A percentile compares a stretch with the other conserved stretches of the same genome.
These are phyloP conservation scores for Gossypium bickii DNA, from an alignment of 345 rosid genomes.

Conservation along the genomic window DNA sequence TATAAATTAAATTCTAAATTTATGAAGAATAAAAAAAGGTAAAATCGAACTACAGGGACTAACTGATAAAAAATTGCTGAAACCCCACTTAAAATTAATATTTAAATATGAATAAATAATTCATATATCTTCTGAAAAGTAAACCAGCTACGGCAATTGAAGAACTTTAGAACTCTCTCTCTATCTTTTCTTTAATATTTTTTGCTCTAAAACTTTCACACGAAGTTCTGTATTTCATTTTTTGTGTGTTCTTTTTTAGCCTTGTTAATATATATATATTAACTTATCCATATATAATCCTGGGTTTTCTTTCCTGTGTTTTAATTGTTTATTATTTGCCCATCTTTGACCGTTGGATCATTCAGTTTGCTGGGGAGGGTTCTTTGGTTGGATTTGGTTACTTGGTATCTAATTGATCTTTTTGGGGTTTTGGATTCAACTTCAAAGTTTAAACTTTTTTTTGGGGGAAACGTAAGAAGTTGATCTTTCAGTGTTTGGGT, in stretches of 20 bases:
- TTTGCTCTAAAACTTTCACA: slow-evolving; percentile 10
- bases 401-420: neutral
- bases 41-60: no score
- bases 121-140: slow-evolving; percentile 17
- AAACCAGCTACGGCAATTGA: neutral
- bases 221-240: slow-evolving; percentile 1
- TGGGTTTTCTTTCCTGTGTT: slow-evolving; percentile 1
- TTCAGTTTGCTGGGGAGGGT: slow-evolving; percentile 9
- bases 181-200: neutral
- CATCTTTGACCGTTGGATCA: slow-evolving; percentile 26
- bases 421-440: neutral
- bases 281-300: slow-evolving; percentile 10
- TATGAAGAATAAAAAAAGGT: no score
- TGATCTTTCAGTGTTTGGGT: slow-evolving; percentile 25
- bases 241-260: neutral
- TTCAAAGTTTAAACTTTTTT: neutral
- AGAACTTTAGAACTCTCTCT: no score
- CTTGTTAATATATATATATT: neutral
- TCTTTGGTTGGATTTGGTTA: neutral
- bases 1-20: no score
- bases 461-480: neutral
- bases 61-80: neutral
- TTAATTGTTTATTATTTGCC: slow-evolving; percentile 14
- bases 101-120: neutral
- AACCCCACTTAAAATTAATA: slow-evolving; percentile 5